Evolutionary conservation across 306 rosid species (phyloP), one percentile per base, ranked within the genome.

Genomic region (Medicago ruthenica): DNA sequence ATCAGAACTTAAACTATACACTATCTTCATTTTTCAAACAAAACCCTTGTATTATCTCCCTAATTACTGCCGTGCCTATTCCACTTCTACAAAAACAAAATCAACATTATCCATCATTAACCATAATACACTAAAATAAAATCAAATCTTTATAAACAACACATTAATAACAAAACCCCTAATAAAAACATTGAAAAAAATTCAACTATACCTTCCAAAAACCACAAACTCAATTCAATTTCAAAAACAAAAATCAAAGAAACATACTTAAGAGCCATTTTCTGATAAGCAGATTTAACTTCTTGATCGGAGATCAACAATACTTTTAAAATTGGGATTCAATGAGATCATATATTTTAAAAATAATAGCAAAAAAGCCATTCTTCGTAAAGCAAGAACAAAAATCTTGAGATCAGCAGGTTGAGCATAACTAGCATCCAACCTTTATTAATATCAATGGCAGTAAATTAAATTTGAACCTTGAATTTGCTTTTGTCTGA

Each of bases 191-290:
- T 37, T 16, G n/a, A 42, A 5, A 7, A 69, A 41, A 70, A 70
- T 62, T 22, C 74, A n/a, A 70, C 50, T 48, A 31, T 50, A 20
- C 74, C 75, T 62, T 63, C n/a, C n/a, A 20, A 55, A 55, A 55
- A 37, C 2, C 64, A 21, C 36, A 70, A 70, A 31, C 47, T 13
- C 37, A 9, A 16, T 18, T 39, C 44, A 60, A 55, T 10, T 14
- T 39, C 4, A 62, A 73, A 41, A 21, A 13, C 20, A 18, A 6
- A 58, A 80, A 40, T 3, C 44, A 76, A 48, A 12, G 50, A 48
- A 74, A 77, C 96, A 54, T 91, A 96, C 99, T 88, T 96, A 79
- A 96, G 99, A 3, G 99, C 99, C 98, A 92, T 84, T 87, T 85
- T 91, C 15, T 98, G 84, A 79, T 96, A 92, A 40, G 98, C 98